Conservation (phyloP, 2,329 filamentous ascomycete species). For the Aspergillus tamarii region DNA sequence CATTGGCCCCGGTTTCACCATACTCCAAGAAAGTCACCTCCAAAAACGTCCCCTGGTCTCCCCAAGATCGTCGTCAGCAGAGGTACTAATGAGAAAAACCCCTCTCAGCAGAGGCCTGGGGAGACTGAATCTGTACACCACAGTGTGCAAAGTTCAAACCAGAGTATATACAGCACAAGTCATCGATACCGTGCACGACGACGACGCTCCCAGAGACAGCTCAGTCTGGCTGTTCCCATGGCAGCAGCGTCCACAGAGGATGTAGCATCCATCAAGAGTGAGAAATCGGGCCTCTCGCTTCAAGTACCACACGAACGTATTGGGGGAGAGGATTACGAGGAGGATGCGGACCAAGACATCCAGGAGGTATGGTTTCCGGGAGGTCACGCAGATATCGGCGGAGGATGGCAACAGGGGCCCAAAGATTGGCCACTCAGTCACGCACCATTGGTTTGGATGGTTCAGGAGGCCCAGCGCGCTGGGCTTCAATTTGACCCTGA, state of each 20-base stretch:
- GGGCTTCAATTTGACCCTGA: conserved; percentile 71
- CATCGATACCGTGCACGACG: conserved; percentile 35
- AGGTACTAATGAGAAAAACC: conserved; percentile 12
- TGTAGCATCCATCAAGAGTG: conserved; percentile 33
- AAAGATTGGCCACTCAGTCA: conserved; percentile 61
- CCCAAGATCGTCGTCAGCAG: conserved; percentile 39
- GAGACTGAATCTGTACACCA: conserved; percentile 36
- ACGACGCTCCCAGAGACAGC: conserved; percentile 14
- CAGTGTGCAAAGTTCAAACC: conserved; percentile 26
- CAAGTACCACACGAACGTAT: conserved; percentile 27
- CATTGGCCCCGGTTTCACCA: conserved; percentile 23
- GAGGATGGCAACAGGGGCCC: conserved; percentile 66
- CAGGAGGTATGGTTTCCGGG: conserved; percentile 77
- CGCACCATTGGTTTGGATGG: conserved; percentile 71
- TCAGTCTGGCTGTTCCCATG: conserved; percentile 34
- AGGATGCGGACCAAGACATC: conserved; percentile 65
- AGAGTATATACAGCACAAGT: conserved; percentile 16
- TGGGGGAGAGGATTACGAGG: conserved; percentile 26
- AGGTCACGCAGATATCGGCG: conserved; percentile 77
- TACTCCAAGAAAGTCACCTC: conserved; percentile 8
- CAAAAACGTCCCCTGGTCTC: conserved; percentile 19
- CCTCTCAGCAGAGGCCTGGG: conserved; percentile 15
- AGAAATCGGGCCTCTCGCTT: conserved; percentile 34
- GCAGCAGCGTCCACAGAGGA: conserved; percentile 34
- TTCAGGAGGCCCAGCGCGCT: conserved; percentile 64